Evolutionary conservation across 208 protist genomes (phyloP), one percentile per base, ranked within the genome.

Genomic region (Wallacemonas sp.): DNA sequence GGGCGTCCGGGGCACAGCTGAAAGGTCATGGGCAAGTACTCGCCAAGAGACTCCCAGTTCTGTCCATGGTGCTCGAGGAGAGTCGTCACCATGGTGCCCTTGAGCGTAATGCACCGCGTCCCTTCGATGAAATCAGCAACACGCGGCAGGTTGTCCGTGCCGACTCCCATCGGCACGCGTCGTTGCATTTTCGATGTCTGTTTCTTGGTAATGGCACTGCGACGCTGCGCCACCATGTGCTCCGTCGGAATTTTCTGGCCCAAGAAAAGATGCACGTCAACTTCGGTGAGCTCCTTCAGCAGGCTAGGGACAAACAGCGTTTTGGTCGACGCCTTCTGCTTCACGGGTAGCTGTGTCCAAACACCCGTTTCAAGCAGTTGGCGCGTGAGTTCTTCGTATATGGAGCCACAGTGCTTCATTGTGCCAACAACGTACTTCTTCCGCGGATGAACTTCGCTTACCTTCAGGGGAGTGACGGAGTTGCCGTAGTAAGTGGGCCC

Each of bases 61-160:
- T 83, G 44, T 17, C 75, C 60, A 62, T 90, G 74, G 67, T 91
- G 69, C n/a, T 68, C 66, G 31, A 89, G 76, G 38, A 94, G 56
- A 12, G 84, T 88, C n/a, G 75, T 62, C 60, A 94, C 88, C 88
- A 94, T 94, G 21, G 71, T 74, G 42, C 80, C 81, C 41, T 91
- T 94, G 24, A 94, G 69, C 5, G 88, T 94, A 44, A 94, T 84
- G 41, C 71, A 83, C 22, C 84, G 79, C 24, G 79, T 81, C 41
- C 75, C 84, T 58, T 90, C 82, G 2, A 94, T 73, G 72, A 78
- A 90, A 58, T 91, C 79, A 8, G 90, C 72, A 41, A 94, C 62
- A 49, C 82, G 75, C 14, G 42, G 44, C 62, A 81, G 54, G 12
- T 79, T 72, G n/a, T 88, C 81, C 30, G 65, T 62, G 12, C 72